Evolutionary conservation across 2,329 filamentous ascomycete genomes (phyloP).

Genomic region (Ustilaginoidea virens): DNA sequence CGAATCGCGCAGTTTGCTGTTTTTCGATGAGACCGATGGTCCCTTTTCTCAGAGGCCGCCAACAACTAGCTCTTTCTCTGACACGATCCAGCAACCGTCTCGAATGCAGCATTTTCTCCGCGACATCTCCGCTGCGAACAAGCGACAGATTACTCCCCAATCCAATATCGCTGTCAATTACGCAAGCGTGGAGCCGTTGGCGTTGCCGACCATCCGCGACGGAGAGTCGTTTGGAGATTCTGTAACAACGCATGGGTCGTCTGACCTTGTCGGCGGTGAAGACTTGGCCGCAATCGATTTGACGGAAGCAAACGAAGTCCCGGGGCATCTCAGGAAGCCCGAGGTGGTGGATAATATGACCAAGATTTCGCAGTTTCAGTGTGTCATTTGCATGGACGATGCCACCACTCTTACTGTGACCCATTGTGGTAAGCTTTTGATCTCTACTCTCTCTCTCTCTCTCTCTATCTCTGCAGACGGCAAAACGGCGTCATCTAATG

Average conservation of each 20-base stretch:
- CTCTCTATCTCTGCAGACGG: not conserved
- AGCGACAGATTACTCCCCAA: constrained; percentile 12
- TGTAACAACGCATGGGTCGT: constrained; percentile 1
- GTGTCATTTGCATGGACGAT: constrained; percentile 53
- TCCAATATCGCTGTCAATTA: constrained; percentile 1
- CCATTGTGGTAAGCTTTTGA: constrained; percentile 42
- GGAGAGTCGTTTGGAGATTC: constrained; percentile 15
- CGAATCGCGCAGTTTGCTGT: constrained; percentile 13
- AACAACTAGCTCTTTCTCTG: constrained; percentile 14
- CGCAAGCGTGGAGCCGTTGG: not conserved
- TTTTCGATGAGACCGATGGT: constrained; percentile 15
- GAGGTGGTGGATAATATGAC: constrained; percentile 26
- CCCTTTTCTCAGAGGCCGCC: constrained; percentile 11
- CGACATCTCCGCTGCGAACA: constrained; percentile 8
- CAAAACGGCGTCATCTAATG: not conserved
- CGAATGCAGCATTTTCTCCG: not conserved
- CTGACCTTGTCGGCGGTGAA: constrained; percentile 6
- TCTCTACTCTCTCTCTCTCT: not conserved
- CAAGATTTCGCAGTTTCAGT: constrained; percentile 43
- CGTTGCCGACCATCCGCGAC: constrained; percentile 4
- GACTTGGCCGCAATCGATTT: constrained; percentile 19
- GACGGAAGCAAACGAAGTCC: constrained; percentile 26
- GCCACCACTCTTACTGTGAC: constrained; percentile 43
- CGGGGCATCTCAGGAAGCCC: constrained; percentile 26
- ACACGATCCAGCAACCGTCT: constrained; percentile 12